These are phyloP conservation scores for Dillenia suffruticosa DNA, from an alignment of 164 flowering plant genomes.

Conservation along the genomic window DNA sequence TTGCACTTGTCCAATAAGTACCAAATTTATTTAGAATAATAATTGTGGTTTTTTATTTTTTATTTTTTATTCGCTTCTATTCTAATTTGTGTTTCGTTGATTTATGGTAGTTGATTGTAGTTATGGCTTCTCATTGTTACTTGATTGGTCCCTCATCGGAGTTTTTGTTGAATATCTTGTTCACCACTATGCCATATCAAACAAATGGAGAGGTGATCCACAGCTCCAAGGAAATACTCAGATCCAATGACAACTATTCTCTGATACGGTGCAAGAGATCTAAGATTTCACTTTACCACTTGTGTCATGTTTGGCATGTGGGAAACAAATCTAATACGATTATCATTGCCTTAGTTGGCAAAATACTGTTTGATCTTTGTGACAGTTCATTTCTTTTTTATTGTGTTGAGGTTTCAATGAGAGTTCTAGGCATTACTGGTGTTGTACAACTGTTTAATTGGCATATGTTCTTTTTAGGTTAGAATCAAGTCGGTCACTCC, in stretches of 20 bases:
- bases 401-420: not conserved
- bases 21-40: too few relatives aligned
- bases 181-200: slow-evolving; percentile 68
- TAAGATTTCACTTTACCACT: slow-evolving; percentile 32
- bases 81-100: not conserved
- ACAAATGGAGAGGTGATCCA: slow-evolving; percentile 36
- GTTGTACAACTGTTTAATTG: not conserved
- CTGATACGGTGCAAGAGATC: slow-evolving; percentile 27
- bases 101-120: slow-evolving; percentile 78
- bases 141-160: slow-evolving; percentile 81
- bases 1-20: not conserved
- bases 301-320: too few relatives aligned
- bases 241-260: slow-evolving; percentile 24
- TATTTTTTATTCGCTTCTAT: not conserved
- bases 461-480: slow-evolving; percentile 38
- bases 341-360: too few relatives aligned
- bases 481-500: slow-evolving; percentile 48
- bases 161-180: slow-evolving; percentile 91
- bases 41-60: not conserved
- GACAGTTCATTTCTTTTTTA: too few relatives aligned
- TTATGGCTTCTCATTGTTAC: slow-evolving; percentile 99
- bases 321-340: too few relatives aligned
- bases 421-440: not conserved
- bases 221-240: slow-evolving; percentile 34
- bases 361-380: too few relatives aligned